Percentiles rank a stretch among this genome's conserved stretches.
These are phyloP conservation scores for Phytophthora citrophthora DNA, from an alignment of 352 stramenopile species.

Conservation along the genomic window DNA sequence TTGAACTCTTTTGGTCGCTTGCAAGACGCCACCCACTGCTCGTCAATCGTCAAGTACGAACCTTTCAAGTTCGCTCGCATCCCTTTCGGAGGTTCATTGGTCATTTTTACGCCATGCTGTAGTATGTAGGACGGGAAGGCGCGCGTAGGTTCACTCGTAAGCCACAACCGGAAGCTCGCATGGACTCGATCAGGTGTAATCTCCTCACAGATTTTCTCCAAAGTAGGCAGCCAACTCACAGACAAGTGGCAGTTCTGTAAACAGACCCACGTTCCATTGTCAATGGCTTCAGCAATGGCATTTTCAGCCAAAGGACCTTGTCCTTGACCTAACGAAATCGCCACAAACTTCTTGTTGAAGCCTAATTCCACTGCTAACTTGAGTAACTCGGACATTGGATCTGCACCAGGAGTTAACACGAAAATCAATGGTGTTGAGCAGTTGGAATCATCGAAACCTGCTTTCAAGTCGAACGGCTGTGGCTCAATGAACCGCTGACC, in stretches of 20 bases:
- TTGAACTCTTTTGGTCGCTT: constrained; percentile 72
- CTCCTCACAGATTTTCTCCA: constrained; percentile 95
- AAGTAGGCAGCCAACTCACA: constrained; percentile 93
- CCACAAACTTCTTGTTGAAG: constrained; percentile 93
- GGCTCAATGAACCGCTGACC: constrained; percentile 94
- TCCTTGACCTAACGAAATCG: constrained; percentile 94
- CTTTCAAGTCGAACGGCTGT: constrained; percentile 93
- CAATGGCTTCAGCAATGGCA: constrained; percentile 92
- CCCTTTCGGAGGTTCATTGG: constrained; percentile 94
- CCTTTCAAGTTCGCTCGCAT: constrained; percentile 95
- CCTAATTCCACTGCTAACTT: constrained; percentile 92
- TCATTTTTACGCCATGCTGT: constrained; percentile 96
- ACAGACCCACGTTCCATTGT: constrained; percentile 95
- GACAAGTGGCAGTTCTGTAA: constrained; percentile 97
- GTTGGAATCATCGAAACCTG: constrained; percentile 92
- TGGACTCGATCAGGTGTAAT: constrained; percentile 93
- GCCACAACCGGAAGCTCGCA: constrained; percentile 93
- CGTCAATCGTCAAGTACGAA: constrained; percentile 88
- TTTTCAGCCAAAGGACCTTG: constrained; percentile 93
- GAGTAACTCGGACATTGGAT: constrained; percentile 95
- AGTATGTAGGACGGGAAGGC: constrained; percentile 95
- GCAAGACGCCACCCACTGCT: constrained; percentile 76
- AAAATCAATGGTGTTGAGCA: constrained; percentile 96
- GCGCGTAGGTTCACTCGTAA: constrained; percentile 94
- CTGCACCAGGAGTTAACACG: constrained; percentile 93